Evolutionary conservation across 805 yeast species (phyloP).

Genomic region (Saturnispora saitoi): DNA sequence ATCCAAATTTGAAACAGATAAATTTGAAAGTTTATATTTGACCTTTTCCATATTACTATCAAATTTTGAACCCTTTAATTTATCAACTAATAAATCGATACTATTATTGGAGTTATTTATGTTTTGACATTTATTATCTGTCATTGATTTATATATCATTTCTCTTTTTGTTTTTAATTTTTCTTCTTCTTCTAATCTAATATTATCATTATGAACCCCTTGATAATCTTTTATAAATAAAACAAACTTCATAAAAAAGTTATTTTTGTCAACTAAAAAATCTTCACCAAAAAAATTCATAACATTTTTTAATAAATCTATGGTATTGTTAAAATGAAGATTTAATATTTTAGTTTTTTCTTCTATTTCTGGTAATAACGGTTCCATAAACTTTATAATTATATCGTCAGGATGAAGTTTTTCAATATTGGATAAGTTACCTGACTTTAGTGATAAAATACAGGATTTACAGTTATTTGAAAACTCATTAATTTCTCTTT

Average conservation of each 20-base stretch:
- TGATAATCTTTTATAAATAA: slow-evolving; percentile 54
- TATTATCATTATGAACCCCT: slow-evolving; percentile 56
- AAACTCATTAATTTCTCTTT: slow-evolving; percentile 50
- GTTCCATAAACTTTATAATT: slow-evolving; percentile 45
- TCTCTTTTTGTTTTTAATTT: slow-evolving; percentile 57
- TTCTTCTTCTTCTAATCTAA: slow-evolving; percentile 59
- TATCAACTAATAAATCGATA: slow-evolving; percentile 19
- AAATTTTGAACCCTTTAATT: slow-evolving; percentile 15
- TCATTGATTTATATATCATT: slow-evolving; percentile 37
- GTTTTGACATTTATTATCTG: slow-evolving; percentile 1
- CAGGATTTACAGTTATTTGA: slow-evolving; percentile 42
- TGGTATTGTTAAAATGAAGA: slow-evolving; percentile 43
- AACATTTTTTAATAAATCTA: slow-evolving; percentile 44
- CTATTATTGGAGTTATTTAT: not conserved
- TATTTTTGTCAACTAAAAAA: slow-evolving; percentile 41
- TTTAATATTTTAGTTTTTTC: slow-evolving; percentile 38
- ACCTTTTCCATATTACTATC: slow-evolving; percentile 2
- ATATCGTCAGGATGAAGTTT: slow-evolving; percentile 61
- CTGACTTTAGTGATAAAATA: slow-evolving; percentile 46
- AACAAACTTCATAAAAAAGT: slow-evolving; percentile 55
- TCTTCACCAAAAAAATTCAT: slow-evolving; percentile 72
- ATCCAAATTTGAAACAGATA: not conserved
- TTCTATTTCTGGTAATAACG: slow-evolving; percentile 27
- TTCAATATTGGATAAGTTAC: slow-evolving; percentile 54
- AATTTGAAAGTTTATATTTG: not conserved